Conservation (phyloP, 2,329 filamentous ascomycete species). For the Macrophomina pseudophaseolina region DNA sequence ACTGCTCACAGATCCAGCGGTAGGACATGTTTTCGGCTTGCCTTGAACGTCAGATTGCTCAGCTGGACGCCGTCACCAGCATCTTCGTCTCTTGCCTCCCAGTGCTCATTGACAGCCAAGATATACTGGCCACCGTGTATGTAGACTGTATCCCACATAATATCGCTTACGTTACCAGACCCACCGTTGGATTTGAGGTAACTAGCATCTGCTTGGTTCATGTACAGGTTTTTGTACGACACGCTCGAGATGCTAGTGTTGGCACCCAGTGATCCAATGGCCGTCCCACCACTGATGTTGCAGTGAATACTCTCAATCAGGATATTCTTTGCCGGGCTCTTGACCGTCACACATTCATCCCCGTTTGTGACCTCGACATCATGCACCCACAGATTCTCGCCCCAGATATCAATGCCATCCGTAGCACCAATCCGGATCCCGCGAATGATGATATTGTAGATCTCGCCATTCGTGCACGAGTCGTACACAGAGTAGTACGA, state of each 20-base stretch:
- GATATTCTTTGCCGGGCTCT: slow-evolving; percentile 31
- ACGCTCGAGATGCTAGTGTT: slow-evolving; percentile 30
- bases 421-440: slow-evolving; percentile 31
- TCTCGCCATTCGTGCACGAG: slow-evolving; percentile 29
- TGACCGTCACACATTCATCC: slow-evolving; percentile 32
- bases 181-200: slow-evolving; percentile 20
- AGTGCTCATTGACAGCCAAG: slow-evolving; percentile 8
- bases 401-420: slow-evolving; percentile 31
- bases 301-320: slow-evolving; percentile 33
- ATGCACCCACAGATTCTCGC: slow-evolving; percentile 30
- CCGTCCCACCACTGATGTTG: slow-evolving; percentile 31
- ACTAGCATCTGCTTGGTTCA: slow-evolving; percentile 27
- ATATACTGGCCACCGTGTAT: slow-evolving; percentile 5
- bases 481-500: slow-evolving; percentile 31
- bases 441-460: slow-evolving; percentile 31
- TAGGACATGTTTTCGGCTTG: not conserved
- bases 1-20: not conserved
- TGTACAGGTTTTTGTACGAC: slow-evolving; percentile 31
- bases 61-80: not conserved
- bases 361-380: slow-evolving; percentile 33
- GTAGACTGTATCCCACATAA: slow-evolving; percentile 1
- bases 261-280: slow-evolving; percentile 29
- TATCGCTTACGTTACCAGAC: not conserved
- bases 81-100: not conserved
- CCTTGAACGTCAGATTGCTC: slow-evolving; percentile 14